A percentile compares a stretch with the other conserved stretches of the same genome.
Evolutionary conservation across 2,329 filamentous ascomycete genomes (phyloP).

Genomic region (Cladosporium sp.): DNA sequence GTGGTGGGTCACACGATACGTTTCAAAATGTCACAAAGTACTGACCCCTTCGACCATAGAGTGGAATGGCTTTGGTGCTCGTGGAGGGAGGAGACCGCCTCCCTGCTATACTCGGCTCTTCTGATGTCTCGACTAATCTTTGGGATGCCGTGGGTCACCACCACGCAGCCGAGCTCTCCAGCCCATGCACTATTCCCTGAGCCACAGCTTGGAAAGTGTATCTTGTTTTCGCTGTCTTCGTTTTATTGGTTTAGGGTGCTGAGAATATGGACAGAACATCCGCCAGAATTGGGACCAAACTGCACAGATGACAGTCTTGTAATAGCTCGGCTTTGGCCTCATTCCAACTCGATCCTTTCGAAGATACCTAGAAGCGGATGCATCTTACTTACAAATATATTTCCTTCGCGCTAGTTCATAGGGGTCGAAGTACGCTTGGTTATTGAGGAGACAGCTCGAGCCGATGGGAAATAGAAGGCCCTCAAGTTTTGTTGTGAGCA

Average conservation of each 20-base stretch:
- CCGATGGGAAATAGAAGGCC: too few species aligned
- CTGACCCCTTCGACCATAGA: not conserved
- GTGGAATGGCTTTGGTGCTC: not conserved
- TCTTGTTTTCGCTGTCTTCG: not conserved
- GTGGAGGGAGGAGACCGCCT: not conserved
- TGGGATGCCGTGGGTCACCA: not conserved
- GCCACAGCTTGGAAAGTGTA: not conserved
- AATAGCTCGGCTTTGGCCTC: too few species aligned
- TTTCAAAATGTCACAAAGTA: not conserved
- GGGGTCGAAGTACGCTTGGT: too few species aligned
- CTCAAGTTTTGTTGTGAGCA: too few species aligned
- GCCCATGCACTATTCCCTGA: not conserved
- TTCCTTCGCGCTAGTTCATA: too few species aligned
- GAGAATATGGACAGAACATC: conserved; percentile 3
- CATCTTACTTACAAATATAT: too few species aligned
- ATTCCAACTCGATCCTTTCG: too few species aligned
- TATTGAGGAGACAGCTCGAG: too few species aligned
- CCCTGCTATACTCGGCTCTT: not conserved
- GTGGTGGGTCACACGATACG: not conserved
- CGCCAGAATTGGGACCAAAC: too few species aligned
- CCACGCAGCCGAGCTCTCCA: not conserved
- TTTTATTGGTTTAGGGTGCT: conserved; percentile 12
- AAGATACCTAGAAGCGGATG: too few species aligned
- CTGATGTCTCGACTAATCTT: not conserved
- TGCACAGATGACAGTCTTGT: too few species aligned